Base-by-base conservation (phyloP, 345 rosid species). In the Corchorus olitorius region DNA sequence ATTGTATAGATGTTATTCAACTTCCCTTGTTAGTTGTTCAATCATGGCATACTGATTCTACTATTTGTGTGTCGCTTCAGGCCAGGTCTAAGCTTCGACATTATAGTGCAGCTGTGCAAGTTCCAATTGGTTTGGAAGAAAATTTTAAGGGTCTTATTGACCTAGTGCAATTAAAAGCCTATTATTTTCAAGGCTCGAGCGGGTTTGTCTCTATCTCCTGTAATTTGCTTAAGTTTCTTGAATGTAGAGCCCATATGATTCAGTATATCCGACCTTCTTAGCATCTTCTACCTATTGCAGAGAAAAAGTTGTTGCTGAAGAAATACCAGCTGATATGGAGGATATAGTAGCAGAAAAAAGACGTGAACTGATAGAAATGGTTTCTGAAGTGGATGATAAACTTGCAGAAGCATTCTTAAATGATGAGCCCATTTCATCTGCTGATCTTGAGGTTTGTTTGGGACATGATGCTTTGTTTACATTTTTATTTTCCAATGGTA, bases 41-140 rank as follows among this genome's bases (percentile, higher is more conserved):
- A 34, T 1, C 22, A 3, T 75, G 41, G n/a, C 50, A 13, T 61
- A 69, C 10, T 46, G 73, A 49, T 75, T 59, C 6, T 73, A 41
- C 6, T 73, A 41, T 65, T 61, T 20, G n/a, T 73, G 33, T 63
- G 60, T 76, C 8, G 33, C 50, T 79, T 76, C 8, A 97, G 99
- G 96, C 99, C 69, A 91, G 98, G 87, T 73, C 94, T 63, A 97
- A 97, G 88, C 92, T 97, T 35, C 87, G 97, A 74, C 99, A 97
- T 78, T 96, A 97, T 76, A 89, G 91, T 79, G 99, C 99, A 56
- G 98, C 98, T 56, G 90, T 97, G 75, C 99, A 97, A 88, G 96
- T 87, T 77, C 99, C 99, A 8, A 91, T 97, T 66, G 98, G 99
- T 69, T 65, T 97, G 84, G 99, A 97, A 79, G 99, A 94, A 33